These are phyloP conservation scores for Heliosperma pusillum DNA, from an alignment of 148 eudicot species.

Conservation along the genomic window DNA sequence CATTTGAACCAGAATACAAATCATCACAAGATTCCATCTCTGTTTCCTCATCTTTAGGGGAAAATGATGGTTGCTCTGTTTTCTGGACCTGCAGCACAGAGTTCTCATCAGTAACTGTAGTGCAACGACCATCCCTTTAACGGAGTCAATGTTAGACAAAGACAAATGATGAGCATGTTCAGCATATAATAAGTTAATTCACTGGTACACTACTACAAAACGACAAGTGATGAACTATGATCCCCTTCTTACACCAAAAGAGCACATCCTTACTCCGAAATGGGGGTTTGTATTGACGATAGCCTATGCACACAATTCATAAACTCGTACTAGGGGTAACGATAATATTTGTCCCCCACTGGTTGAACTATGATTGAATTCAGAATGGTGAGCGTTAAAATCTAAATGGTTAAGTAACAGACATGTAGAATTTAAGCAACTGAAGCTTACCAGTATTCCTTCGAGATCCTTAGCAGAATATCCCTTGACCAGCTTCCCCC, in stretches of 20 bases:
- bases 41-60: constrained; percentile 26
- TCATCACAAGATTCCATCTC: constrained; percentile 35
- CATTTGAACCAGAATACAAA: constrained; percentile 38
- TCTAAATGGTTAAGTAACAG: background rate
- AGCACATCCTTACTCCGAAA: background rate
- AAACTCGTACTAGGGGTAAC: background rate
- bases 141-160: background rate
- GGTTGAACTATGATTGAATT: background rate
- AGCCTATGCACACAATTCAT: background rate
- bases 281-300: background rate
- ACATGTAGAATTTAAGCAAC: constrained; percentile 1
- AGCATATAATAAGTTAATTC: background rate
- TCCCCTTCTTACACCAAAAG: too few relatives aligned
- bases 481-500: constrained; percentile 61
- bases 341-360: background rate
- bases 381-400: background rate
- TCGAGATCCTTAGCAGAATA: constrained; percentile 84
- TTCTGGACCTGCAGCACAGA: constrained; percentile 47
- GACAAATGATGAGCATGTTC: background rate
- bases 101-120: background rate
- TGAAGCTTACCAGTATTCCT: constrained; percentile 78
- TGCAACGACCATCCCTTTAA: background rate
- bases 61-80: constrained; percentile 36
- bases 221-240: background rate
- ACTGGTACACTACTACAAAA: too few relatives aligned